Conservation (phyloP, 2,329 filamentous ascomycete species). For the Pyricularia pennisetigena region DNA sequence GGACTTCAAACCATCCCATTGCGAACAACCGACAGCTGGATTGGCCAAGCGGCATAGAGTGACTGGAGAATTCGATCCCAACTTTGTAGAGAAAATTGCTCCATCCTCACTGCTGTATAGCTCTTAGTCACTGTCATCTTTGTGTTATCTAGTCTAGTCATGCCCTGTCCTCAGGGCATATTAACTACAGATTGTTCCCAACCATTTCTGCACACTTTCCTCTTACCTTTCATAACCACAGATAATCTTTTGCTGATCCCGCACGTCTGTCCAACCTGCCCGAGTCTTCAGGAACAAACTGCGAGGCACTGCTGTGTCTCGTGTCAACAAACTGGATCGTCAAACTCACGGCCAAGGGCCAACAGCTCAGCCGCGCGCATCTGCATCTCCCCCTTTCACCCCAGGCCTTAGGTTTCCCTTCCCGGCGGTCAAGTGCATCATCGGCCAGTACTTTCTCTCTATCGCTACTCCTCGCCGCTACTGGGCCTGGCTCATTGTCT, state of each 20-base stretch:
- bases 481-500: constrained; percentile 38
- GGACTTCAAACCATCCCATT: background rate
- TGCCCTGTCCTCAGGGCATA: background rate
- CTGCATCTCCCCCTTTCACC: background rate
- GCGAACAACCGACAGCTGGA: background rate
- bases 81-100: background rate
- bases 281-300: background rate
- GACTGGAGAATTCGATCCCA: background rate
- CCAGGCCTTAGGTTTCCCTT: constrained; percentile 22
- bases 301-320: background rate
- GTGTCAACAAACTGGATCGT: background rate
- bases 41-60: background rate
- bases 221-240: background rate
- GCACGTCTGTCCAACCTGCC: background rate
- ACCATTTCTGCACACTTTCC: background rate
- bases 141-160: background rate
- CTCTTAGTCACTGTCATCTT: background rate
- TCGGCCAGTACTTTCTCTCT: constrained; percentile 30
- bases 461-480: constrained; percentile 18
- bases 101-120: background rate
- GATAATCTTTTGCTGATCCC: background rate
- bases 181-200: background rate
- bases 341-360: background rate
- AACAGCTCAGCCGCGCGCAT: background rate
- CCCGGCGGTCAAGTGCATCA: constrained; percentile 33